These are phyloP conservation scores for Fragosphaeria purpurea DNA, from an alignment of 2,329 filamentous ascomycete genomes.

Conservation along the genomic window DNA sequence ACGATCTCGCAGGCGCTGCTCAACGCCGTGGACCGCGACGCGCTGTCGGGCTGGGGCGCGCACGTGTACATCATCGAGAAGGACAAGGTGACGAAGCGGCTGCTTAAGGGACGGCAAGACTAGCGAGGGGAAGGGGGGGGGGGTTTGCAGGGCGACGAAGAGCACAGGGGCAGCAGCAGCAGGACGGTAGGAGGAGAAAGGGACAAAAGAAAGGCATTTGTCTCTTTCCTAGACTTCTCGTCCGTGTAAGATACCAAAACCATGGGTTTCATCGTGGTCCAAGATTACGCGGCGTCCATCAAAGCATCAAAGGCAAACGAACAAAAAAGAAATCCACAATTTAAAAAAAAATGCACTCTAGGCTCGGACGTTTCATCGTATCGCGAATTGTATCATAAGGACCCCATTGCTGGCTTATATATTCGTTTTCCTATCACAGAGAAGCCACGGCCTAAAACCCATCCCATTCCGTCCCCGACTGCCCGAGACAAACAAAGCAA, in stretches of 20 bases:
- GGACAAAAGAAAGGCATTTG: not conserved
- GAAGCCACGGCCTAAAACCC: too few species aligned
- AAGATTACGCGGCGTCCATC: not conserved
- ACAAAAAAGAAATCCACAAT: too few species aligned
- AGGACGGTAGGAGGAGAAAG: not conserved
- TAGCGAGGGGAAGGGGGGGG: slow-evolving; percentile 29
- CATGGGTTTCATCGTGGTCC: too few species aligned
- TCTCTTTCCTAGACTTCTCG: not conserved
- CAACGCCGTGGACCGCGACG: slow-evolving; percentile 93
- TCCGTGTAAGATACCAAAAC: slow-evolving; percentile 8
- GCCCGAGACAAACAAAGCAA: too few species aligned
- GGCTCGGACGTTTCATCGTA: too few species aligned
- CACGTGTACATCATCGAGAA: slow-evolving; percentile 99
- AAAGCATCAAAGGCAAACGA: not conserved
- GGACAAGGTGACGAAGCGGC: slow-evolving; percentile 97
- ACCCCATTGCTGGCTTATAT: too few species aligned
- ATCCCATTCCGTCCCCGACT: too few species aligned
- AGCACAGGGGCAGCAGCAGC: too few species aligned
- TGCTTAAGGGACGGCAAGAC: slow-evolving; percentile 96
- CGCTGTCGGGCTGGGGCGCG: slow-evolving; percentile 93
- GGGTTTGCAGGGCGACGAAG: not conserved
- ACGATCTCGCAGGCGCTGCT: slow-evolving; percentile 93
- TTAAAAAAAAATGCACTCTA: too few species aligned
- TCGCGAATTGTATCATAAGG: too few species aligned
- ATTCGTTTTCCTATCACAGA: too few species aligned